phyloP scores from a whole-genome alignment of 2,329 filamentous ascomycete species.

The Hypoxylon sp. region DNA sequence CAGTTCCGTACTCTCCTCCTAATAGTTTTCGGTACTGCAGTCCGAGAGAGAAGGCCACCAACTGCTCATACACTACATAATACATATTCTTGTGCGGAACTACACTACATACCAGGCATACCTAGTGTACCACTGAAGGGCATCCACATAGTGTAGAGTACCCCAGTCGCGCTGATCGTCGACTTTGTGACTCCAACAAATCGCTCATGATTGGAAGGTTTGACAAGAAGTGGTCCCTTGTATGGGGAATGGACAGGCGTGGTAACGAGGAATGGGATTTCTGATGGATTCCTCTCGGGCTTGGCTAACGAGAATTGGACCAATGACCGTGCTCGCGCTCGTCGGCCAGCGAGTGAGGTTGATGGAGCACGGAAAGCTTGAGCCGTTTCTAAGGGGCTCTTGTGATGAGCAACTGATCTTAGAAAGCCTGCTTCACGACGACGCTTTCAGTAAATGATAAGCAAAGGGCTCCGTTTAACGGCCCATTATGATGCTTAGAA shows the following conservation, averaged over 20 bases:
- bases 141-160: conserved; percentile 25
- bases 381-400: conserved; percentile 41
- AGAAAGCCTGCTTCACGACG: conserved; percentile 42
- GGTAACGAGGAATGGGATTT: conserved; percentile 43
- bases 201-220: conserved; percentile 38
- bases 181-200: conserved; percentile 39
- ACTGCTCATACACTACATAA: conserved; percentile 11
- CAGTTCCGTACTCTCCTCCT: conserved; percentile 10
- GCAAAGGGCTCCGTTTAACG: conserved; percentile 37
- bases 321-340: conserved; percentile 25
- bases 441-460: conserved; percentile 44
- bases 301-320: conserved; percentile 33
- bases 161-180: conserved; percentile 40
- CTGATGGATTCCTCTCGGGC: conserved; percentile 42
- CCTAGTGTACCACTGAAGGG: conserved; percentile 26
- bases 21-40: conserved; percentile 5
- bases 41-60: conserved; percentile 20
- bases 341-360: conserved; percentile 27
- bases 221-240: conserved; percentile 34
- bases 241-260: conserved; percentile 41
- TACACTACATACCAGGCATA: no score
- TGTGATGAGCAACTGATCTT: conserved; percentile 43
- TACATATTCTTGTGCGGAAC: conserved; percentile 18
- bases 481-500: conserved; percentile 39
- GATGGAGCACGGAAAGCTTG: conserved; percentile 40